Conservation (phyloP, 441 rosid species). For the Gossypium schwendimanii region DNA sequence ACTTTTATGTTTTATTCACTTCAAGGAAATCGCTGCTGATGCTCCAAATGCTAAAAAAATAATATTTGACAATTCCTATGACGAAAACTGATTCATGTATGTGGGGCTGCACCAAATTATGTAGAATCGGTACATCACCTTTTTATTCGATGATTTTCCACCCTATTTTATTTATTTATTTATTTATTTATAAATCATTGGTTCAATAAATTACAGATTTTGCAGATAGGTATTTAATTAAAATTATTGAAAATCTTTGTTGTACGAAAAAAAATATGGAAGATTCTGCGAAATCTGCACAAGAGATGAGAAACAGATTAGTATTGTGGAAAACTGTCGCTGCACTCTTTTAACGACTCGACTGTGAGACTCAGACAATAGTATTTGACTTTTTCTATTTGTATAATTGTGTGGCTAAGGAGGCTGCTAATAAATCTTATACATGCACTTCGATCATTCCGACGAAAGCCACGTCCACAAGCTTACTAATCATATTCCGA, state of each 20-base stretch:
- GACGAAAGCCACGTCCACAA: too few relatives aligned
- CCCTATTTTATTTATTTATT: neutral
- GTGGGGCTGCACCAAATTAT: neutral
- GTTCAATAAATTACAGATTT: too few relatives aligned
- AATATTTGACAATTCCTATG: slow-evolving; percentile 66
- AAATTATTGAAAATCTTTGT: too few relatives aligned
- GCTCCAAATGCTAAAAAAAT: slow-evolving; percentile 85
- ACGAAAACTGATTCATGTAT: slow-evolving; percentile 28
- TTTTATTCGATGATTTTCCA: neutral
- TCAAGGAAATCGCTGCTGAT: slow-evolving; percentile 79
- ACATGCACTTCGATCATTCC: neutral
- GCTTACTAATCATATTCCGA: too few relatives aligned
- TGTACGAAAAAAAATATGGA: too few relatives aligned
- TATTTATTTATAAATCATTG: too few relatives aligned
- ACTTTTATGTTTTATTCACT: slow-evolving; percentile 28
- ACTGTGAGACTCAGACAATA: neutral
- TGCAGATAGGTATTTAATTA: too few relatives aligned
- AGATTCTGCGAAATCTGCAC: neutral
- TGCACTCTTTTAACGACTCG: neutral
- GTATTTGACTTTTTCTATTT: neutral
- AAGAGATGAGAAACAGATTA: neutral
- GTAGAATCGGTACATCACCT: neutral
- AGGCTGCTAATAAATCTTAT: neutral
- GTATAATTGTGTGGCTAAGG: neutral
- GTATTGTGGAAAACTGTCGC: neutral